A percentile compares a stretch with the other conserved stretches of the same genome.
Conservation (phyloP, 306 rosid species). For the Inga oerstediana region DNA sequence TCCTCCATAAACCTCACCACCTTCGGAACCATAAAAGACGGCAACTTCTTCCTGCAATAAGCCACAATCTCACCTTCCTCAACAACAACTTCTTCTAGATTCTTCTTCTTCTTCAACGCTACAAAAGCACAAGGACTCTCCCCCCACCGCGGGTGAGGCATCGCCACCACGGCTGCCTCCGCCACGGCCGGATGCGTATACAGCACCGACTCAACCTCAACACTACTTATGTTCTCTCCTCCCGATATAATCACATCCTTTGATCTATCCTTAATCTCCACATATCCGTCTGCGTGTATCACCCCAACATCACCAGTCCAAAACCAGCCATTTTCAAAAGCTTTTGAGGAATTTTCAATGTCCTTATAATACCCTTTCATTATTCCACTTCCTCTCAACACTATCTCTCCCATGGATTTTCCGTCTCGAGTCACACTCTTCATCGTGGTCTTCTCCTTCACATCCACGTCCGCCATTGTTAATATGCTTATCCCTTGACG, state of each 20-base stretch:
- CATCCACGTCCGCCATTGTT: slow-evolving; percentile 62
- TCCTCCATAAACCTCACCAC: slow-evolving; percentile 32
- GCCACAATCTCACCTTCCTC: slow-evolving; percentile 30
- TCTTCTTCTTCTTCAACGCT: slow-evolving; percentile 19
- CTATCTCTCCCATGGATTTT: slow-evolving; percentile 65
- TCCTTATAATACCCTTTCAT: slow-evolving; percentile 76
- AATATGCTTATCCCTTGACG: slow-evolving; percentile 62
- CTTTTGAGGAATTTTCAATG: slow-evolving; percentile 39
- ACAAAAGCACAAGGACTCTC: slow-evolving; percentile 79
- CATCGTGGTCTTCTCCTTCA: slow-evolving; percentile 28
- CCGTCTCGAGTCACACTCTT: slow-evolving; percentile 30
- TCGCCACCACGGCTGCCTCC: slow-evolving; percentile 76
- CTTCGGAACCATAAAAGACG: slow-evolving; percentile 39
- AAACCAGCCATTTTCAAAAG: slow-evolving; percentile 66
- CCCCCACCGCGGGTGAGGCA: slow-evolving; percentile 73
- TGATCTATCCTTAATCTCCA: slow-evolving; percentile 70
- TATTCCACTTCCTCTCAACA: slow-evolving; percentile 58
- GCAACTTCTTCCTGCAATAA: slow-evolving; percentile 26
- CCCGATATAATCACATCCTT: slow-evolving; percentile 79
- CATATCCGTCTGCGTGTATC: slow-evolving; percentile 60
- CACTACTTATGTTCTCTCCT: slow-evolving; percentile 73
- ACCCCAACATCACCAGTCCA: slow-evolving; percentile 71
- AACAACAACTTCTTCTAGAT: background rate
- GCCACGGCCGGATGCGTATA: slow-evolving; percentile 55
- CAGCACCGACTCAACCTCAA: slow-evolving; percentile 58